Conservation (phyloP, 805 yeast species). For the Ogataea neopini region DNA sequence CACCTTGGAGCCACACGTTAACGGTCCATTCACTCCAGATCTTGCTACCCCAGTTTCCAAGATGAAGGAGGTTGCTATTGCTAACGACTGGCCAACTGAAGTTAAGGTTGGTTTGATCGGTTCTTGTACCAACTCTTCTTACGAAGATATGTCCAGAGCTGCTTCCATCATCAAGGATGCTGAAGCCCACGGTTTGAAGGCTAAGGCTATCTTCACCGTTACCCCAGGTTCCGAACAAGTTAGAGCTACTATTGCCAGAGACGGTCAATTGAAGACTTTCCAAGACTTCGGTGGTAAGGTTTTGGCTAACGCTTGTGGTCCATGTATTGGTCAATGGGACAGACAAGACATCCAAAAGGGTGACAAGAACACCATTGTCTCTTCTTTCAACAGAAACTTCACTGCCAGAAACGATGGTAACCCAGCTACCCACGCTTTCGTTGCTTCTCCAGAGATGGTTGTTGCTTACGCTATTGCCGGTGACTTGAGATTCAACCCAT, state of each 20-base stretch:
- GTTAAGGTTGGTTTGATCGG: slow-evolving; percentile 96
- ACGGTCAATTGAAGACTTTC: slow-evolving; percentile 81
- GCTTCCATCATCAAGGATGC: slow-evolving; percentile 90
- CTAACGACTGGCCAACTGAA: slow-evolving; percentile 81
- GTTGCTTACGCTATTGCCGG: slow-evolving; percentile 97
- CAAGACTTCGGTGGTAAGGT: slow-evolving; percentile 88
- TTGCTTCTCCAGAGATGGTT: slow-evolving; percentile 98
- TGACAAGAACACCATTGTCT: slow-evolving; percentile 85
- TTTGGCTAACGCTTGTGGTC: slow-evolving; percentile 98
- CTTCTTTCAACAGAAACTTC: slow-evolving; percentile 97
- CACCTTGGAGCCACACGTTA: slow-evolving; percentile 89
- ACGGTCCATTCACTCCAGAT: slow-evolving; percentile 99
- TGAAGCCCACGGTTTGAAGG: slow-evolving; percentile 77
- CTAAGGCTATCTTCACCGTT: slow-evolving; percentile 89
- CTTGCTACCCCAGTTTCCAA: slow-evolving; percentile 88
- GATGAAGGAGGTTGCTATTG: slow-evolving; percentile 68
- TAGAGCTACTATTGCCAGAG: slow-evolving; percentile 95
- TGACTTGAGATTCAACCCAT: slow-evolving; percentile 87
- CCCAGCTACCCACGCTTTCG: slow-evolving; percentile 94
- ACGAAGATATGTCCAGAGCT: slow-evolving; percentile 97
- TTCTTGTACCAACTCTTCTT: slow-evolving; percentile 97
- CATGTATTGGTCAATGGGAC: slow-evolving; percentile 99
- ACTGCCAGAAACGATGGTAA: slow-evolving; percentile 98
- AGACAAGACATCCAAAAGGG: slow-evolving; percentile 68
- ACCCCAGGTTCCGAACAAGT: slow-evolving; percentile 99